Base-by-base conservation (phyloP, 306 rosid species). In the Luffa acutangula region DNA sequence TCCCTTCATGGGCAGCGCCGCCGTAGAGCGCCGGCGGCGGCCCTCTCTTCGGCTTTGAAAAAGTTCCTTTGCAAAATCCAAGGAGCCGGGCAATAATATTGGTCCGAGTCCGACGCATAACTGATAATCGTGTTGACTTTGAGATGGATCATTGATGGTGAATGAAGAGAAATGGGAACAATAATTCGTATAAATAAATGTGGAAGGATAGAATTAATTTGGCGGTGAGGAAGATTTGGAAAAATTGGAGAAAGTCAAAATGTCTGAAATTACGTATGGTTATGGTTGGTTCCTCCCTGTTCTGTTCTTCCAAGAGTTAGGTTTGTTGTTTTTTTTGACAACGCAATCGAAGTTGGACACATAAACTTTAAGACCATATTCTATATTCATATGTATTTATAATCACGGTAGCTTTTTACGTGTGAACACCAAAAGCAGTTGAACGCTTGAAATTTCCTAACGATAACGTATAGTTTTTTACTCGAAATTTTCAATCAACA, bases 1-100 rank as follows among this genome's bases (percentile, higher is more conserved):
- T 87, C 18, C 96, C 97, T 59, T 73, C 67, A 63, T 87, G 89
- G 13, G 21, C 33, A 0, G 45, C 25, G 45, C 56, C 56, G n/a
- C 56, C 56, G 56, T 12, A 17, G 17, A 49, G 54, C 42, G 57
- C 85, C 75, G 25, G 17, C 75, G 75, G 20, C 33, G 21, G 21
- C 20, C 15, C 41, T 46, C 52, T 39, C 66, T 9, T 60, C 1
- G 66, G 12, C 52, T 43, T 41, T 21, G 51, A 5, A 17, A 18
- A 15, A 9, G 15, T 2, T 2, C 7, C 45, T 64, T 17, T 64
- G 75, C 51, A 18, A 39, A 41, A 67, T 39, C 51, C 41, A 33
- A 57, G 9, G 53, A 49, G 53, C 53, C 53, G 17, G 17, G 17
- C 53, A 49, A 11, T 45, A 25, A 25, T 39, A 39, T 39, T 39